These are phyloP conservation scores for Fusarium coffeatum DNA, from an alignment of 2,329 filamentous ascomycete genomes.

Conservation along the genomic window DNA sequence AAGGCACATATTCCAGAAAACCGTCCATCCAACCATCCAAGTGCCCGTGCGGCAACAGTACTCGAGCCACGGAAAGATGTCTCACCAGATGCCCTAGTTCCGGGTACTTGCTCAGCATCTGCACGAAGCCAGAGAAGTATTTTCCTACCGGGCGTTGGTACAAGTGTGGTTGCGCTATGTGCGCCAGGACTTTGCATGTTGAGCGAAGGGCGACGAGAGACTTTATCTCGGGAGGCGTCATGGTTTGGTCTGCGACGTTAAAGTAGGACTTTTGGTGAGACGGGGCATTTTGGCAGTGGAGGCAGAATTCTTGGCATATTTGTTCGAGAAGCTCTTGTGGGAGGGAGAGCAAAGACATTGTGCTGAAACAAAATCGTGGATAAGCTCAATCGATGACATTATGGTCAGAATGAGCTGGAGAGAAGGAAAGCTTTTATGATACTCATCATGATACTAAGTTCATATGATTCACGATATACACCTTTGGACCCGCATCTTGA, in stretches of 20 bases:
- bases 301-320: neutral
- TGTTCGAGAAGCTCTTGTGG: neutral
- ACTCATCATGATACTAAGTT: no score
- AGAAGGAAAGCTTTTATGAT: no score
- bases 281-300: neutral
- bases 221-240: neutral
- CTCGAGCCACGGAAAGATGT: neutral
- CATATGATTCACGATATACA: no score
- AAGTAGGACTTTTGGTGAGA: neutral
- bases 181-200: neutral
- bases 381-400: neutral
- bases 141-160: neutral
- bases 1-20: neutral
- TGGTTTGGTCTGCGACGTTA: accelerated
- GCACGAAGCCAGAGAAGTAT: neutral
- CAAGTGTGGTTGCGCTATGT: neutral
- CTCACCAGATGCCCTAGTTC: neutral
- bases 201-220: neutral
- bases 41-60: no score
- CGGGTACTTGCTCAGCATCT: neutral
- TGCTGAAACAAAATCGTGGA: accelerated
- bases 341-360: neutral
- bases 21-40: no score
- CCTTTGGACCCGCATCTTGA: no score
- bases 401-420: neutral